These are phyloP conservation scores for Lactarius hengduanensis DNA, from an alignment of 768 basidiomycete genomes.

Conservation along the genomic window DNA sequence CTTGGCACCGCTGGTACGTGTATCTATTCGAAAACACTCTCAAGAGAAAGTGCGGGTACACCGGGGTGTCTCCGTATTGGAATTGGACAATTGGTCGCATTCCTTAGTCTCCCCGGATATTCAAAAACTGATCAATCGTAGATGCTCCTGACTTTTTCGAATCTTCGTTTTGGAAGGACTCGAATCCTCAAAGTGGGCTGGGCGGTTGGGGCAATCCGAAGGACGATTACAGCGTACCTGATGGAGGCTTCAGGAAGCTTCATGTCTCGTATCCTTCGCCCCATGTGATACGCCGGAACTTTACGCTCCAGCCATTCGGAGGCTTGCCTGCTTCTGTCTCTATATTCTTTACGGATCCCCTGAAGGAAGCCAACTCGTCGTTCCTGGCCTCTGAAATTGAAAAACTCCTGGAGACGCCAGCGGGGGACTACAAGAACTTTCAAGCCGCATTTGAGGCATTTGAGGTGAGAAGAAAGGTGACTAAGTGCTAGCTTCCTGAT, in stretches of 20 bases:
- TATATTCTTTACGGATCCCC: slow-evolving; percentile 28
- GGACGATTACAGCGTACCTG: slow-evolving; percentile 29
- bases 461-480: slow-evolving; percentile 29
- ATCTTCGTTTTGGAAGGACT: slow-evolving; percentile 30
- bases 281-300: slow-evolving; percentile 38
- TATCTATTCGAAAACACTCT: slow-evolving; percentile 29
- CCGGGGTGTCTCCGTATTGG: slow-evolving; percentile 33
- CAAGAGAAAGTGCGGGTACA: slow-evolving; percentile 31
- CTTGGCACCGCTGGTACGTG: slow-evolving; percentile 35
- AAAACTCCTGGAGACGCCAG: slow-evolving; percentile 32
- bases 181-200: slow-evolving; percentile 30
- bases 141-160: slow-evolving; percentile 31
- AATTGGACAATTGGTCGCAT: slow-evolving; percentile 33
- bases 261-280: slow-evolving; percentile 36
- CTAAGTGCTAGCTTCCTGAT: background rate
- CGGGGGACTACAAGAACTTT: slow-evolving; percentile 34
- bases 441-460: slow-evolving; percentile 34
- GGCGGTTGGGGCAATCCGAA: slow-evolving; percentile 34
- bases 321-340: background rate
- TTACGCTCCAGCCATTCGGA: slow-evolving; percentile 36
- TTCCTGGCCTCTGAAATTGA: slow-evolving; percentile 33
- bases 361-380: slow-evolving; percentile 31
- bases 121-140: slow-evolving; percentile 6
- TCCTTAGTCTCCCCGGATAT: background rate
- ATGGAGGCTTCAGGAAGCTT: slow-evolving; percentile 35